Conservation (phyloP, 352 stramenopile genomes). For the Phytophthora syringae region DNA sequence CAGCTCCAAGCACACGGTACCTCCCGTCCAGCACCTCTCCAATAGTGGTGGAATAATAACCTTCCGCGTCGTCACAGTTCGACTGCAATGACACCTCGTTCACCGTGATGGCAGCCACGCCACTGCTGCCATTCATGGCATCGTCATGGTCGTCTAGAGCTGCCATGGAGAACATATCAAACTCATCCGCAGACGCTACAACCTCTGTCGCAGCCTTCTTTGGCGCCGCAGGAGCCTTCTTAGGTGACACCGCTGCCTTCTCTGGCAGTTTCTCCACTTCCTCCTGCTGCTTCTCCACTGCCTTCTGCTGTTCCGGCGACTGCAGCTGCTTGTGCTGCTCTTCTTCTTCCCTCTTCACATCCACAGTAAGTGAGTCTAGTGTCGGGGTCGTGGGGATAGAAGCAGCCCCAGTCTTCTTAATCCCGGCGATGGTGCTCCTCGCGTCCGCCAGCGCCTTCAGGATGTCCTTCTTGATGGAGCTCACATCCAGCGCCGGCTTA, state of each 20-base stretch:
- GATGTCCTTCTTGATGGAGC: slow-evolving; percentile 82
- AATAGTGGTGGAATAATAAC: slow-evolving; percentile 97
- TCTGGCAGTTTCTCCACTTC: slow-evolving; percentile 9
- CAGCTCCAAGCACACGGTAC: slow-evolving; percentile 94
- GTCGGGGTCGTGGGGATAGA: slow-evolving; percentile 8
- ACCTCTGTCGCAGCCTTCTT: slow-evolving; percentile 14
- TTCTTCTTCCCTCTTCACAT: neutral
- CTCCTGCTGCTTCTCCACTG: slow-evolving; percentile 2
- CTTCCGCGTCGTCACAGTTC: slow-evolving; percentile 97
- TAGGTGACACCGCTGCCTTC: neutral
- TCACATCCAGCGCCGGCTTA: slow-evolving; percentile 59
- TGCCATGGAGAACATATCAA: slow-evolving; percentile 90
- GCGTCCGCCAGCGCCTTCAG: slow-evolving; percentile 80
- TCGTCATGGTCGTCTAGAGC: slow-evolving; percentile 66
- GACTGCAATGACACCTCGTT: slow-evolving; percentile 62
- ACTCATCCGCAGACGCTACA: slow-evolving; percentile 57
- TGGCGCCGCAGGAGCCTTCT: slow-evolving; percentile 3
- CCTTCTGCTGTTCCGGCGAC: slow-evolving; percentile 1
- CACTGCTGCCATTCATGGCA: slow-evolving; percentile 35
- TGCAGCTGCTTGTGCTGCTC: neutral
- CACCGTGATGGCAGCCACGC: slow-evolving; percentile 45
- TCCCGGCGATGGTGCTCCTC: slow-evolving; percentile 74
- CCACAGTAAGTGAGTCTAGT: neutral
- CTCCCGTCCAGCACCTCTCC: slow-evolving; percentile 92
- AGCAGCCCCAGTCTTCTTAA: slow-evolving; percentile 52